Percentiles rank a stretch among this genome's conserved stretches.
phyloP scores from a whole-genome alignment of 306 rosid genomes.

The Vicia sativa region DNA sequence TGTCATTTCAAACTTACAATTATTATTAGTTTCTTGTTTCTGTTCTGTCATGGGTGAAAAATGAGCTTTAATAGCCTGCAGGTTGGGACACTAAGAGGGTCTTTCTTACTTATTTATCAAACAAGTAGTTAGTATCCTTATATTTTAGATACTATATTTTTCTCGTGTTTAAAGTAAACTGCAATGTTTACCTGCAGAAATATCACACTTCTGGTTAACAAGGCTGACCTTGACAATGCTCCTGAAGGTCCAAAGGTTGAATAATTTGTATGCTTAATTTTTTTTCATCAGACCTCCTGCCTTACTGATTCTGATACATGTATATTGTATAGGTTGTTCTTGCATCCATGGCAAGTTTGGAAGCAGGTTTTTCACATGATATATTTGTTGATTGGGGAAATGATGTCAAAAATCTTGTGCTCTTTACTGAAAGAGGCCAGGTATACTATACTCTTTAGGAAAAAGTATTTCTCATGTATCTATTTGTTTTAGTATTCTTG shows the following conservation, averaged over 20 bases:
- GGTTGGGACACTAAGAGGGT: conserved; percentile 16
- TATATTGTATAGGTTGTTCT: conserved; percentile 71
- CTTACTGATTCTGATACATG: conserved; percentile 26
- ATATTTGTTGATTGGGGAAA: conserved; percentile 91
- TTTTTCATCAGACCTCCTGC: conserved; percentile 12
- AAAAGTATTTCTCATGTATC: background rate
- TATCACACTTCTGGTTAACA: conserved; percentile 66
- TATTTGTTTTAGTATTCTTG: conserved; percentile 31
- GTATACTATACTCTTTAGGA: conserved; percentile 54
- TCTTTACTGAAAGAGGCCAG: conserved; percentile 96
- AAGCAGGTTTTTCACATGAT: conserved; percentile 97
- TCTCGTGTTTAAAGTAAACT: conserved; percentile 37
- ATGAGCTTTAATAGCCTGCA: conserved; percentile 5
- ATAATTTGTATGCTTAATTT: conserved; percentile 33
- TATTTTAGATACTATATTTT: conserved; percentile 25
- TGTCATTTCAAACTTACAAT: background rate
- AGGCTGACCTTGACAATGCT: conserved; percentile 86
- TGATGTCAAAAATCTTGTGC: conserved; percentile 77
- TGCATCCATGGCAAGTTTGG: conserved; percentile 99
- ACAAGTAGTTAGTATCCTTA: conserved; percentile 14
- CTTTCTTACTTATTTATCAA: background rate
- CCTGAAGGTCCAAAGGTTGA: conserved; percentile 95
- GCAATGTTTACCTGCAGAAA: conserved; percentile 61
- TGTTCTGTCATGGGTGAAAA: conserved; percentile 24
- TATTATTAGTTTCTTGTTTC: conserved; percentile 24